These are phyloP conservation scores for Neofusicoccum cordaticola DNA, from an alignment of 2,329 filamentous ascomycete genomes.

Conservation along the genomic window DNA sequence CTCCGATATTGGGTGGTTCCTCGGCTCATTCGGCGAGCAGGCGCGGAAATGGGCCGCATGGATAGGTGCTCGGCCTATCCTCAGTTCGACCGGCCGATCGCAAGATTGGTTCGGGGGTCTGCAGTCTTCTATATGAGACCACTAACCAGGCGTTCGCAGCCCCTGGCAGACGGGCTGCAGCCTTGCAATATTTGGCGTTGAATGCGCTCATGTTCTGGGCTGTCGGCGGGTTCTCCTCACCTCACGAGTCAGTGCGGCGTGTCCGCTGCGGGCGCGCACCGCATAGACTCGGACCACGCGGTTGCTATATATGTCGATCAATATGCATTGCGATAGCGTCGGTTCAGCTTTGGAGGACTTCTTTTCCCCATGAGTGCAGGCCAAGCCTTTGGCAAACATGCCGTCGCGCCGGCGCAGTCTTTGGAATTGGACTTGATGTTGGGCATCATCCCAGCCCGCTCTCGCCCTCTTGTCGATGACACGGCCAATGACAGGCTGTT, in stretches of 20 bases:
- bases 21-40: not conserved
- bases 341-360: not conserved
- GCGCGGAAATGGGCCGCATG: not conserved
- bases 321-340: not conserved
- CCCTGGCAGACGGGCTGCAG: not conserved
- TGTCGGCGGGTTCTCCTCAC: not conserved
- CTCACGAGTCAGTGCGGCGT: not conserved
- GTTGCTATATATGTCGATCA: not conserved
- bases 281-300: not conserved
- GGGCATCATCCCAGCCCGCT: not conserved
- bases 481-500: not conserved
- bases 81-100: not conserved
- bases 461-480: not conserved
- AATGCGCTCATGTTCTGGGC: not conserved
- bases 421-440: not conserved
- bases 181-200: not conserved
- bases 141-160: not conserved
- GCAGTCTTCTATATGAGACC: not conserved
- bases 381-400: not conserved
- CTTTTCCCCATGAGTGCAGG: not conserved
- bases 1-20: not conserved
- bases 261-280: not conserved
- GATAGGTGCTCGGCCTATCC: too few relatives aligned
- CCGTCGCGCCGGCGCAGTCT: not conserved
- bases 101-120: not conserved